These are phyloP conservation scores for Eragrostis curvula DNA, from an alignment of 176 grass and related monocot genomes.

Conservation along the genomic window DNA sequence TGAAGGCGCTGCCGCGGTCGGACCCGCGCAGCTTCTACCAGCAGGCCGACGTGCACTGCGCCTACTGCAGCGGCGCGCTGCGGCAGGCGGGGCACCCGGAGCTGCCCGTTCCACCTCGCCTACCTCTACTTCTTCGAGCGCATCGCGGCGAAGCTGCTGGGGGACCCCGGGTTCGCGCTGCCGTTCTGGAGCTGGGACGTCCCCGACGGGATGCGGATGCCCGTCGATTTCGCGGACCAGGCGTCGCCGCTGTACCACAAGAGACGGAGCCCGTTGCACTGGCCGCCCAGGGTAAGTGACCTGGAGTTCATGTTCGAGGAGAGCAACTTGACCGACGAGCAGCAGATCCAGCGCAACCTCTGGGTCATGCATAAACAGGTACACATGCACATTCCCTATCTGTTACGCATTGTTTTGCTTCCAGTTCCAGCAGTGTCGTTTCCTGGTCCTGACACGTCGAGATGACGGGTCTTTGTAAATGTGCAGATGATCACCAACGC, in stretches of 20 bases:
- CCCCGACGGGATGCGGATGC: slow-evolving; percentile 61
- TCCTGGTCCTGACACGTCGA: too few species aligned
- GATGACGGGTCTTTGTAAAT: not conserved
- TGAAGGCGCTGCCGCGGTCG: slow-evolving; percentile 41
- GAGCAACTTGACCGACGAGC: slow-evolving; percentile 12
- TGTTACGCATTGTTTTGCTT: not conserved
- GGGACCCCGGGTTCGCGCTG: slow-evolving; percentile 48
- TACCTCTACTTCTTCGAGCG: slow-evolving; percentile 77
- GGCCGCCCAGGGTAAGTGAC: slow-evolving; percentile 39
- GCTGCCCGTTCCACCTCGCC: slow-evolving; percentile 52
- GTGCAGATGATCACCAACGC: slow-evolving; percentile 47
- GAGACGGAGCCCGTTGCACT: slow-evolving; percentile 33
- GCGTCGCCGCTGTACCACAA: slow-evolving; percentile 51
- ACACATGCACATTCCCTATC: too few species aligned
- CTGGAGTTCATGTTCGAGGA: not conserved
- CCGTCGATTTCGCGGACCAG: slow-evolving; percentile 31
- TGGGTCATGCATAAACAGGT: slow-evolving; percentile 52
- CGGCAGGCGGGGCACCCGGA: slow-evolving; percentile 34
- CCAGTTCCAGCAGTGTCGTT: too few species aligned
- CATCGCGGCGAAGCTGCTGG: slow-evolving; percentile 57
- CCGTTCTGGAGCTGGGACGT: slow-evolving; percentile 67
- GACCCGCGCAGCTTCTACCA: slow-evolving; percentile 70
- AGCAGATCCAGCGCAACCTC: slow-evolving; percentile 48
- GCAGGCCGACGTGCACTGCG: slow-evolving; percentile 65
- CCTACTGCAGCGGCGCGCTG: slow-evolving; percentile 61